Percentiles rank a stretch among this genome's conserved stretches.
These are phyloP conservation scores for Xylaria flabelliformis DNA, from an alignment of 495 filamentous ascomycete genomes.

Conservation along the genomic window DNA sequence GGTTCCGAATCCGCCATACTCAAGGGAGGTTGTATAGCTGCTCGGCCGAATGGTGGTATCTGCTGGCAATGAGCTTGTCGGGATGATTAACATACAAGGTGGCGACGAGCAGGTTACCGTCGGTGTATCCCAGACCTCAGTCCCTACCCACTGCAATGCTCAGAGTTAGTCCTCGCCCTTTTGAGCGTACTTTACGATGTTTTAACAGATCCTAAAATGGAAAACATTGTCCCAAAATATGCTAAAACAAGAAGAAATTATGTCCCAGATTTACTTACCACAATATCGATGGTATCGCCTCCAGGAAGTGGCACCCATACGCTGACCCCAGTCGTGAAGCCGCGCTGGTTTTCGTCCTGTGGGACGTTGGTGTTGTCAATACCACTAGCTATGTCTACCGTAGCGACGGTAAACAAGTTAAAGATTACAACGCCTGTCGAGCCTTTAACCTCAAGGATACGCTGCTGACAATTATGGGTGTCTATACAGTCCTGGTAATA, in stretches of 20 bases:
- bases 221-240: no score
- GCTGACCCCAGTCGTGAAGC: constrained; percentile 35
- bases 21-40: no score
- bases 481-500: constrained; percentile 51
- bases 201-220: no score
- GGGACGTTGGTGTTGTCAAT: constrained; percentile 24
- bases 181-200: no score
- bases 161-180: no score
- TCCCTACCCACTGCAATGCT: constrained; percentile 18
- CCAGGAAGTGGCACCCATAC: constrained; percentile 33
- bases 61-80: constrained; percentile 24
- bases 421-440: constrained; percentile 33
- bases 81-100: constrained; percentile 31
- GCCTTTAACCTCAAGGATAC: constrained; percentile 39
- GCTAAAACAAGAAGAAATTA: no score
- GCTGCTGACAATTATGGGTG: constrained; percentile 46
- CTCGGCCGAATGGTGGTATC: constrained; percentile 19
- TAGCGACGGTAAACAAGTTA: constrained; percentile 36
- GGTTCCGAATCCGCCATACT: no score
- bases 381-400: constrained; percentile 28
- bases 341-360: constrained; percentile 24
- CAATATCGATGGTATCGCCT: constrained; percentile 24
- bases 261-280: background rate
- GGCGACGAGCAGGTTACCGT: constrained; percentile 21
- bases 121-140: constrained; percentile 24